Evolutionary conservation across 495 filamentous ascomycete genomes (phyloP), one percentile per base, ranked within the genome.

Genomic region (Physcia stellaris): DNA sequence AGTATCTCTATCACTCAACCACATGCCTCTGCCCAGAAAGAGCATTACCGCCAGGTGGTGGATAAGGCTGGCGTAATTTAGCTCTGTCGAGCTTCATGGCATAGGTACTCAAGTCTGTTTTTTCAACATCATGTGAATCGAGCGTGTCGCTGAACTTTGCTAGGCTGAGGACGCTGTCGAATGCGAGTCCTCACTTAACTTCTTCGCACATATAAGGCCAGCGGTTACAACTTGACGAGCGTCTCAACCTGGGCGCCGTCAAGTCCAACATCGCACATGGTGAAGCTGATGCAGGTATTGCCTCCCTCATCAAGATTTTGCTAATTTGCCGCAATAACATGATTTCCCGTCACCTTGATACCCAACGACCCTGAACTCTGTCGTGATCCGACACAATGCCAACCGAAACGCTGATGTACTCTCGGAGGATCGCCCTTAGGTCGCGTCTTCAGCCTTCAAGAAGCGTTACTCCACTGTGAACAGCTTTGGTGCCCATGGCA

Each of bases 1-100:
- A 71, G 80, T 22, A 74, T 78, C 10, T 84, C 79, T 2, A 57
- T 60, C 19, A 67, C 60, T 0, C 57, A 53, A 28, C 67, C 67
- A 0, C 61, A 66, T 35, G 59, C 61, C 16, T 62, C 57, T 16
- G 51, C 60, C 1, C 70, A 72, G 42, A 49, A 59, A 21, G 49
- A 50, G 37, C 43, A 65, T 0, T 62, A 58, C 39, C 56, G 54
- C 21, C 48, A 47, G 23, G 60, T 71, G 1, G 47, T 72, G 13
- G 43, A 51, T 12, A 43, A 53, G 4, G 58, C 62, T 36, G 63
- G 60, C 13, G 46, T 70, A 65, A 33, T 54, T 73, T 35, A 54
- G 52, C 38, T 68, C 61, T 42, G 61, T 71, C 2, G 70, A 75
- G 46, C 32, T 60, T 26, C 61, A 65, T 33, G 61, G 61, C 0